Evolutionary conservation across 2,329 filamentous ascomycete species (phyloP).

Genomic region (Huntiella bhutanensis): DNA sequence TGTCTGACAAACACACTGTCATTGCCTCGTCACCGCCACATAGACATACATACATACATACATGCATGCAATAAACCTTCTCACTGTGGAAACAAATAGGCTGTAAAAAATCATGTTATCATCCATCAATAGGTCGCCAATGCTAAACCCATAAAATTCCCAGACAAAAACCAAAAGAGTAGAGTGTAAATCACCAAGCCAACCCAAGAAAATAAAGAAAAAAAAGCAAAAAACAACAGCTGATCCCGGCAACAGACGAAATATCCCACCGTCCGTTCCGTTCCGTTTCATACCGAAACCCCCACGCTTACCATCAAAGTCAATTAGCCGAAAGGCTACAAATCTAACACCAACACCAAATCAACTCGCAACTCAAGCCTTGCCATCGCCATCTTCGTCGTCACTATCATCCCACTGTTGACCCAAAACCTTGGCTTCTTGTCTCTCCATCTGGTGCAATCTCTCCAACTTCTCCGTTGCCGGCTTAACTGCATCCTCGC

Average conservation of each 20-base stretch:
- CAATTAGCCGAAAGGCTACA: background rate
- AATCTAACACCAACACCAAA: background rate
- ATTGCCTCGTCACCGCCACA: too few relatives aligned
- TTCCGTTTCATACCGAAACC: background rate
- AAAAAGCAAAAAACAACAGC: background rate
- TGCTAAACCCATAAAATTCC: too few relatives aligned
- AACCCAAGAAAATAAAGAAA: background rate
- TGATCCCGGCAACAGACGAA: background rate
- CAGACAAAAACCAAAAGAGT: background rate
- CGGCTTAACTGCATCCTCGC: slow-evolving; percentile 22
- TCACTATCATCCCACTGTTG: slow-evolving; percentile 23
- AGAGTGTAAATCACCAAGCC: background rate
- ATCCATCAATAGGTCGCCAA: too few relatives aligned
- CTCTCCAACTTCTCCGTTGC: slow-evolving; percentile 29
- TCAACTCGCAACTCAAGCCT: background rate
- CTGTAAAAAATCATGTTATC: too few relatives aligned
- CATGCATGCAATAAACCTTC: too few relatives aligned
- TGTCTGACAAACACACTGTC: too few relatives aligned
- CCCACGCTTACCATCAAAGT: background rate
- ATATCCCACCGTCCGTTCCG: background rate
- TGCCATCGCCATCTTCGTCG: slow-evolving; percentile 17
- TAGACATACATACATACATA: too few relatives aligned
- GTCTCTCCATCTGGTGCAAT: slow-evolving; percentile 40
- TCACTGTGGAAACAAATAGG: too few relatives aligned
- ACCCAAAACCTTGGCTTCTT: slow-evolving; percentile 33